phyloP scores from a whole-genome alignment of 495 filamentous ascomycete genomes.

The Penicillium nucicola region DNA sequence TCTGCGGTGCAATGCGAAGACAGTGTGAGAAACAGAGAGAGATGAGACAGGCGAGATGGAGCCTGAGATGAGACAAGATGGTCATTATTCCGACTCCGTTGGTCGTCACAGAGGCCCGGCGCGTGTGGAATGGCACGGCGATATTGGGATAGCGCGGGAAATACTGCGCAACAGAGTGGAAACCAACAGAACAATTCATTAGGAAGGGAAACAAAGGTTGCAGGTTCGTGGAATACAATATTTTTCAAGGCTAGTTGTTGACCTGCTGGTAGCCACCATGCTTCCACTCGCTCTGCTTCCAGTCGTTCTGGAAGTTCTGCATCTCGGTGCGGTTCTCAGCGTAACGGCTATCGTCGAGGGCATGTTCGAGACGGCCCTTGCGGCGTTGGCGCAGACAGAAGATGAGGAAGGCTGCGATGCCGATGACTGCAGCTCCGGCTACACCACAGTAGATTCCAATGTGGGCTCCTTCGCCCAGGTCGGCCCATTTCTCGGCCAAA shows the following conservation, averaged over 20 bases:
- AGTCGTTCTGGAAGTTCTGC: constrained; percentile 49
- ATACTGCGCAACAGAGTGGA: background rate
- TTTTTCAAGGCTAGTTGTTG: constrained; percentile 16
- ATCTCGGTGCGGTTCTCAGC: constrained; percentile 63
- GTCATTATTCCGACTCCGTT: constrained; percentile 17
- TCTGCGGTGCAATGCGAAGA: background rate
- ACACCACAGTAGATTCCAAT: constrained; percentile 56
- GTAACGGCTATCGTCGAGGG: constrained; percentile 50
- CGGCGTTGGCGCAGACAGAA: constrained; percentile 67
- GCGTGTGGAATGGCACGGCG: constrained; percentile 2
- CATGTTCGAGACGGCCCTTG: constrained; percentile 60
- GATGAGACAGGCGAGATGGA: background rate
- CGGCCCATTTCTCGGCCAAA: constrained; percentile 55
- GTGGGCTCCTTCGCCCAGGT: constrained; percentile 50
- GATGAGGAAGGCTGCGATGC: constrained; percentile 47
- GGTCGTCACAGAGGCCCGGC: constrained; percentile 9
- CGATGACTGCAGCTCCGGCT: constrained; percentile 49
- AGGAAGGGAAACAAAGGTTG: background rate
- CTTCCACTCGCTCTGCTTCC: constrained; percentile 40
- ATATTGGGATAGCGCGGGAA: constrained; percentile 1
- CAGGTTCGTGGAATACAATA: background rate
- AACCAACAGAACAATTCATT: constrained; percentile 15
- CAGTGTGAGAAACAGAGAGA: background rate
- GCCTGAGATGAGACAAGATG: constrained; percentile 8
- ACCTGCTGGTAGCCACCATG: constrained; percentile 37